phyloP scores from a whole-genome alignment of 345 rosid species.

The Rhodamnia rubescens region DNA sequence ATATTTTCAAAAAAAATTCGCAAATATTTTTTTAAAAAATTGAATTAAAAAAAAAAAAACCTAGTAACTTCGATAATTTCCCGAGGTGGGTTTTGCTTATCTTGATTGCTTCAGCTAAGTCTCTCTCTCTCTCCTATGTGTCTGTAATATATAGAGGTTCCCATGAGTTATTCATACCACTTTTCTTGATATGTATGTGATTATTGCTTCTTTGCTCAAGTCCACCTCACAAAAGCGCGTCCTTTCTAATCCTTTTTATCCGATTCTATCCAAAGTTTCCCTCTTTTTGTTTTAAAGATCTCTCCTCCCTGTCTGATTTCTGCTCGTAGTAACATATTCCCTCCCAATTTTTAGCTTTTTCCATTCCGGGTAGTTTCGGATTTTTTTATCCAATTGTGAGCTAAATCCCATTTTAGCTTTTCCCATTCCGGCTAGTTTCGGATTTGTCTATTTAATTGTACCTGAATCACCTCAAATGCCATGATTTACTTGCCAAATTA shows the following conservation, averaged over 20 bases:
- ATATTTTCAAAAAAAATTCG: too few relatives aligned
- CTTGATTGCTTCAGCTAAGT: not conserved
- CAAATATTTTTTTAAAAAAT: too few relatives aligned
- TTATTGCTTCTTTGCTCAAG: not conserved
- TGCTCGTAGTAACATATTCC: not conserved
- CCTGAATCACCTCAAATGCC: not conserved
- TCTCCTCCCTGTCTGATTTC: not conserved
- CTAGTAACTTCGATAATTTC: not conserved
- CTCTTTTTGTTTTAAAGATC: not conserved
- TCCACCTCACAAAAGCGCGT: not conserved
- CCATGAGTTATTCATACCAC: not conserved
- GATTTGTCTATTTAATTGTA: not conserved
- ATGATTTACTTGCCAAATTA: too few relatives aligned
- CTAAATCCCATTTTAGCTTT: too few relatives aligned
- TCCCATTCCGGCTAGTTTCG: not conserved
- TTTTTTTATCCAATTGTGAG: too few relatives aligned
- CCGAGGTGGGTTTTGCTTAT: not conserved
- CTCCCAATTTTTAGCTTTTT: too few relatives aligned
- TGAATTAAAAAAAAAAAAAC: too few relatives aligned
- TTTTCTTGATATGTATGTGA: not conserved
- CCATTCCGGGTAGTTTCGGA: too few relatives aligned
- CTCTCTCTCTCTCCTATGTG: not conserved
- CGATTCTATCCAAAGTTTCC: not conserved
- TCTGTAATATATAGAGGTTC: not conserved
- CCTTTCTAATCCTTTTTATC: not conserved